Percentiles rank a stretch among this genome's conserved stretches.
These are phyloP conservation scores for Triticum monococcum DNA, from an alignment of 176 grass and related monocot species.

Conservation along the genomic window DNA sequence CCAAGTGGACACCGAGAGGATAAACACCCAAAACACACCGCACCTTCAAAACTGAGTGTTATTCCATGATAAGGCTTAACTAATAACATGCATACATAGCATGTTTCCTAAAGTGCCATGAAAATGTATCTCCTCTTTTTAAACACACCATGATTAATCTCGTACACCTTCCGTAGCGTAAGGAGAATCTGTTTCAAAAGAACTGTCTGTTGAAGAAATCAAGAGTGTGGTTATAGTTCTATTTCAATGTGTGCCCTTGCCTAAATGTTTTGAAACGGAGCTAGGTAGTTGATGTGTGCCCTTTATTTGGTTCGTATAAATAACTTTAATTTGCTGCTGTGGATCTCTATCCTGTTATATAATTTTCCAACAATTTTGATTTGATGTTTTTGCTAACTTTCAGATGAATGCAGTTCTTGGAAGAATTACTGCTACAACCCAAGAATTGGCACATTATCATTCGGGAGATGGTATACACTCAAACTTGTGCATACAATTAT, in stretches of 20 bases:
- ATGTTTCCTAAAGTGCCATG: not conserved
- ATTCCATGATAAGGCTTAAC: not conserved
- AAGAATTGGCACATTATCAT: constrained; percentile 95
- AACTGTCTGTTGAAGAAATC: not conserved
- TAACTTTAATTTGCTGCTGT: constrained; percentile 1
- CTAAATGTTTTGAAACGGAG: not conserved
- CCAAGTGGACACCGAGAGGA: not conserved
- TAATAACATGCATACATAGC: not conserved
- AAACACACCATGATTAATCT: not conserved
- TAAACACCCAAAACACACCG: not conserved
- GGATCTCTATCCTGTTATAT: constrained; percentile 1
- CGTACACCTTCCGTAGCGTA: not conserved
- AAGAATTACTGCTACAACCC: constrained; percentile 82
- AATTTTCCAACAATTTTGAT: constrained; percentile 21
- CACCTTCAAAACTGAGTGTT: not conserved
- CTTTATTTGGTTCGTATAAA: constrained; percentile 10
- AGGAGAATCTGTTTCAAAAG: not conserved
- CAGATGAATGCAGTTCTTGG: constrained; percentile 98
- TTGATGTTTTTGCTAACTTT: constrained; percentile 49
- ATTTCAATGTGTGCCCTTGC: not conserved
- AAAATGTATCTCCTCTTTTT: not conserved
- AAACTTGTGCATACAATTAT: constrained; percentile 16
- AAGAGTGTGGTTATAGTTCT: not conserved
- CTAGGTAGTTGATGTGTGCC: not conserved
- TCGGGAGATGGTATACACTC: constrained; percentile 72